Evolutionary conservation across 805 yeast species (phyloP), one percentile per base, ranked within the genome.

Genomic region (Tetrapisispora pingtungensis): DNA sequence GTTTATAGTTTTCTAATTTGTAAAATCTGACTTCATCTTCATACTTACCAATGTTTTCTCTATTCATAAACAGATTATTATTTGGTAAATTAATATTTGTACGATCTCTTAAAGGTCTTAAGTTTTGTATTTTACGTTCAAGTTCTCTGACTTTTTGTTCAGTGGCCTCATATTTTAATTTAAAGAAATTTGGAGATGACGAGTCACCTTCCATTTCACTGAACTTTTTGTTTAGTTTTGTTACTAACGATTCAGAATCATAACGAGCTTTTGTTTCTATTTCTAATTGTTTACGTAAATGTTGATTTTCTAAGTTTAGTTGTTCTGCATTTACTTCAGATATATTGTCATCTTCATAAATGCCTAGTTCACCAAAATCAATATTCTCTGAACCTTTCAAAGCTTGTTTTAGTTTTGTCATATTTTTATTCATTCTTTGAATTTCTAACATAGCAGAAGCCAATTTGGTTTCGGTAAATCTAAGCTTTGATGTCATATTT

Each of bases 371-470:
- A 31, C 65, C 57, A 18, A 59, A 17, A 36, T 59, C 54, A 43
- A 56, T 51, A 42, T 56, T 56, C 15, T 28, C 12, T 5, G 31
- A 10, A 14, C 12, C 31, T 14, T 28, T 28, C n/a, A 28, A 10
- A 12, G 31, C 13, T 10, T 28, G 6, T 10, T 28, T 28, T 26
- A 72, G 42, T 35, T 66, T 70, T 28, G 65, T 64, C 4, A 76
- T 43, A 36, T 70, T 71, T 12, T 73, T 70, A 37, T 63, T 68
- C 48, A 70, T 55, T 41, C 65, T 74, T 54, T 74, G 78, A 47
- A 72, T 75, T 44, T 78, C 82, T 49, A 75, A 75, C 7, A 80
- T 70, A 41, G 78, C 81, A n/a, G 81, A 70, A 2, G 82, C 80
- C n/a, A 79, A 58, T 52, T 84, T 71, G 1, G 80, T 74, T 50